Conservation (phyloP, 2,329 filamentous ascomycete species). For the Colletotrichum plurivorum region DNA sequence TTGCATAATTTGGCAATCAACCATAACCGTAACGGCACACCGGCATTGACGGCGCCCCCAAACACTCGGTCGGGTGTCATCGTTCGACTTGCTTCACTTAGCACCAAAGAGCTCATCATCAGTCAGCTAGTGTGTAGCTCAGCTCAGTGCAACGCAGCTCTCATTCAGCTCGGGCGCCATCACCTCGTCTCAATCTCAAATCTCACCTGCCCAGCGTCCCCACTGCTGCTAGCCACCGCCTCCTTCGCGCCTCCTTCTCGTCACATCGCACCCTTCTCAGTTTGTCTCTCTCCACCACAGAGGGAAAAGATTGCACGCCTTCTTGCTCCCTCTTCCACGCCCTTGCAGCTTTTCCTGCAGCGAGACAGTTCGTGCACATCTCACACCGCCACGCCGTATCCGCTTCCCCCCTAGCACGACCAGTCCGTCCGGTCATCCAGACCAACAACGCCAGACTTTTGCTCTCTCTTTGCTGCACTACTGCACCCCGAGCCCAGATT, state of each 20-base stretch:
- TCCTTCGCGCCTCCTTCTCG: neutral
- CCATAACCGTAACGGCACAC: neutral
- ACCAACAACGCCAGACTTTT: slow-evolving; percentile 1
- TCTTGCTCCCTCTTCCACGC: neutral
- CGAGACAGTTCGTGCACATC: too few species aligned
- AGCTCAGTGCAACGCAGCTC: too few species aligned
- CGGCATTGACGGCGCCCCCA: slow-evolving; percentile 12
- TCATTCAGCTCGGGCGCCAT: too few species aligned
- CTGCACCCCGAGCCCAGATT: slow-evolving; percentile 20
- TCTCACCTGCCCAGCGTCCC: neutral
- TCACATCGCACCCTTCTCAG: neutral
- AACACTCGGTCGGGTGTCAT: neutral
- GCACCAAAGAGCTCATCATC: too few species aligned
- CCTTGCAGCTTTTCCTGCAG: neutral
- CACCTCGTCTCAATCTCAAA: neutral
- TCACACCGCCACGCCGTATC: neutral
- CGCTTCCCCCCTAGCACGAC: neutral
- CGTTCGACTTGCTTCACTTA: neutral
- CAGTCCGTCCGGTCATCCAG: slow-evolving; percentile 18
- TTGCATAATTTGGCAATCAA: slow-evolving; percentile 3
- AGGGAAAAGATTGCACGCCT: neutral
- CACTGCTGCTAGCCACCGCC: neutral
- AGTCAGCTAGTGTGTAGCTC: too few species aligned
- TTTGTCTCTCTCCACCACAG: neutral
- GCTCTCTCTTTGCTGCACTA: slow-evolving; percentile 15